Conservation (phyloP, 2,329 filamentous ascomycete species). For the Ploettnerulaceae sp. region DNA sequence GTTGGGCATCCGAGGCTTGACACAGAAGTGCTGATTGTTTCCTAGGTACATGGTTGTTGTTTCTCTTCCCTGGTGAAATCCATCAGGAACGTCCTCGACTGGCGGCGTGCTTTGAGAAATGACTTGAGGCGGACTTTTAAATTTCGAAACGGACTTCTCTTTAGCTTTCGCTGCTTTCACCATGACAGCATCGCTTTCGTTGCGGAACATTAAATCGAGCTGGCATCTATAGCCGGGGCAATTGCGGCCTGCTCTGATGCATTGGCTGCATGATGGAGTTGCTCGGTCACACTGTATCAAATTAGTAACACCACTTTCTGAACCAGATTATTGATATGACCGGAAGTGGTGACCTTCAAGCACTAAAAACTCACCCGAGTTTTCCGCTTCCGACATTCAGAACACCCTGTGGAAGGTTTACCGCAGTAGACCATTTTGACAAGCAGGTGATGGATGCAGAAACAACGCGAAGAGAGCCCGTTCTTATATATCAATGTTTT, state of each 20-base stretch:
- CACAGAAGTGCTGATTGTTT: neutral
- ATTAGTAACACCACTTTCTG: neutral
- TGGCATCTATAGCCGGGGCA: constrained; percentile 53
- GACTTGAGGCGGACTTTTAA: neutral
- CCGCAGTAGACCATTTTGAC: constrained; percentile 22
- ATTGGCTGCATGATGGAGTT: constrained; percentile 49
- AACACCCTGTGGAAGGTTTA: constrained; percentile 19
- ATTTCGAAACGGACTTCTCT: constrained; percentile 6
- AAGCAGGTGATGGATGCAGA: neutral
- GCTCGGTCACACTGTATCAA: constrained; percentile 43
- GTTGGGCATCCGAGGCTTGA: constrained; percentile 32
- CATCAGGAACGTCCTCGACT: neutral
- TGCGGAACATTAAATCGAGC: constrained; percentile 53
- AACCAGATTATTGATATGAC: too few relatives aligned
- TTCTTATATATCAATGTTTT: too few relatives aligned
- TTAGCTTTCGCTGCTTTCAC: constrained; percentile 36
- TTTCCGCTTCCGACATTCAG: constrained; percentile 18
- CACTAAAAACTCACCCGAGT: constrained; percentile 16
- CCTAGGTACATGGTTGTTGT: constrained; percentile 5
- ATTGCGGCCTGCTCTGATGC: constrained; percentile 45
- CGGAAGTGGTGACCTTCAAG: neutral
- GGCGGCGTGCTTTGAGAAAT: neutral
- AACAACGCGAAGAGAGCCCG: neutral
- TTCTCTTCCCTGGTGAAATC: neutral
- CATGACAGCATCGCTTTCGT: constrained; percentile 53